These are phyloP conservation scores for Schoenoplectus triqueter DNA, from an alignment of 202 grass and related monocot species.

Conservation along the genomic window DNA sequence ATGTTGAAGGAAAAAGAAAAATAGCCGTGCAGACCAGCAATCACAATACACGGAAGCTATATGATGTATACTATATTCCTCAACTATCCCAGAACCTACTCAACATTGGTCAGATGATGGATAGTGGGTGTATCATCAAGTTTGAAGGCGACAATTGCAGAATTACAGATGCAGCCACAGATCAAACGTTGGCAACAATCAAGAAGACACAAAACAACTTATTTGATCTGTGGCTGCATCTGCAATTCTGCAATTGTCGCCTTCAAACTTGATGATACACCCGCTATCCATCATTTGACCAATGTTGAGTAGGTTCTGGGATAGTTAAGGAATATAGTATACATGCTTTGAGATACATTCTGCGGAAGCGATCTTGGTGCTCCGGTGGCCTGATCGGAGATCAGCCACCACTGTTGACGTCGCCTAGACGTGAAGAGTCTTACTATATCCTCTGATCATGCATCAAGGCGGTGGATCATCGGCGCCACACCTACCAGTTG, in stretches of 20 bases:
- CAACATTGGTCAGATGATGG: neutral
- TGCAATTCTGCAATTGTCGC: neutral
- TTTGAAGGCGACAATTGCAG: conserved; percentile 3
- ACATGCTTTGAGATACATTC: neutral
- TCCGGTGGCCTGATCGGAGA: too few relatives aligned
- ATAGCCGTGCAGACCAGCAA: too few relatives aligned
- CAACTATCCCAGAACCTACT: neutral
- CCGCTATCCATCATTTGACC: neutral
- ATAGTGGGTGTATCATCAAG: neutral
- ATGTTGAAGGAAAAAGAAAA: too few relatives aligned
- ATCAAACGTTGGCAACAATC: neutral
- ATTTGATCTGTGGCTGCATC: neutral
- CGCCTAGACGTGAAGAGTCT: too few relatives aligned
- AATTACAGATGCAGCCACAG: neutral
- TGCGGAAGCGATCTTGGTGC: too few relatives aligned
- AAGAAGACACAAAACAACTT: too few relatives aligned
- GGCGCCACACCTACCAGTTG: too few relatives aligned
- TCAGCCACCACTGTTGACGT: too few relatives aligned
- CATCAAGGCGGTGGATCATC: too few relatives aligned
- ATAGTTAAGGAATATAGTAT: neutral
- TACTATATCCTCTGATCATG: too few relatives aligned
- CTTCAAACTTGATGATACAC: conserved; percentile 1
- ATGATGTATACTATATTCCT: neutral
- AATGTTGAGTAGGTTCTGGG: neutral
- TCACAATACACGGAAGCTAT: neutral